Percentiles rank a stretch among this genome's conserved stretches.
Evolutionary conservation across 495 filamentous ascomycete genomes (phyloP).

Genomic region (Aspergillus sclerotioniger): DNA sequence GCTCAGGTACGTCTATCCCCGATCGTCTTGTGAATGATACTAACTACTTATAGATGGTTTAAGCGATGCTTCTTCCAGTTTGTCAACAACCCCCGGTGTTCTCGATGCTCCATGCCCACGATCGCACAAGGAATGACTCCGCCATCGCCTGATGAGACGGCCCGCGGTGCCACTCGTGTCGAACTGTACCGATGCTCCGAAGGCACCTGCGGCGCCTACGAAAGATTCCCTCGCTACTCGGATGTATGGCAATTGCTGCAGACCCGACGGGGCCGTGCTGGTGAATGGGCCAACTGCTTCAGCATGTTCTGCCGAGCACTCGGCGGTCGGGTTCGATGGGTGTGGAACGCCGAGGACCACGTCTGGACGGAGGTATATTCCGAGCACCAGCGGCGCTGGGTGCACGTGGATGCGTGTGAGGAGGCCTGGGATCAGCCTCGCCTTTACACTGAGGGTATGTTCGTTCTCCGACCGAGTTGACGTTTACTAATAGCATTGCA

Average conservation of each 20-base stretch:
- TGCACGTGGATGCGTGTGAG: slow-evolving; percentile 96
- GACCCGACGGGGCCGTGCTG: slow-evolving; percentile 77
- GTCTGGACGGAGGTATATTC: slow-evolving; percentile 98
- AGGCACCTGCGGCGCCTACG: slow-evolving; percentile 65
- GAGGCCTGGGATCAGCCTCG: slow-evolving; percentile 93
- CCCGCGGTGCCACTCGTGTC: slow-evolving; percentile 79
- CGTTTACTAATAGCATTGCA: slow-evolving; percentile 20
- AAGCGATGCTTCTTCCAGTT: slow-evolving; percentile 91
- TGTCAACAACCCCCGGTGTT: slow-evolving; percentile 92
- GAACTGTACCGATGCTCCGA: slow-evolving; percentile 86
- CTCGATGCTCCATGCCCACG: slow-evolving; percentile 77
- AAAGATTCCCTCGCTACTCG: slow-evolving; percentile 91
- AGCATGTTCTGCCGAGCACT: slow-evolving; percentile 96
- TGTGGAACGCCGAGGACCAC: slow-evolving; percentile 97
- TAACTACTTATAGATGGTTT: slow-evolving; percentile 74
- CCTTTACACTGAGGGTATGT: slow-evolving; percentile 82
- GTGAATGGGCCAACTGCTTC: slow-evolving; percentile 99
- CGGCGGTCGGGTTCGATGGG: slow-evolving; percentile 89
- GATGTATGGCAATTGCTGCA: slow-evolving; percentile 94
- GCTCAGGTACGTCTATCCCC: slow-evolving; percentile 54
- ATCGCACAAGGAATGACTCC: slow-evolving; percentile 75
- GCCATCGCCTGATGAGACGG: slow-evolving; percentile 83
- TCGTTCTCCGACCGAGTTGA: not conserved
- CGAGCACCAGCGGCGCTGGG: slow-evolving; percentile 87
- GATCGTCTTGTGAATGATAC: slow-evolving; percentile 7